phyloP scores from a whole-genome alignment of 1,284 basidiomycete species.

The Pterulicium gracile region DNA sequence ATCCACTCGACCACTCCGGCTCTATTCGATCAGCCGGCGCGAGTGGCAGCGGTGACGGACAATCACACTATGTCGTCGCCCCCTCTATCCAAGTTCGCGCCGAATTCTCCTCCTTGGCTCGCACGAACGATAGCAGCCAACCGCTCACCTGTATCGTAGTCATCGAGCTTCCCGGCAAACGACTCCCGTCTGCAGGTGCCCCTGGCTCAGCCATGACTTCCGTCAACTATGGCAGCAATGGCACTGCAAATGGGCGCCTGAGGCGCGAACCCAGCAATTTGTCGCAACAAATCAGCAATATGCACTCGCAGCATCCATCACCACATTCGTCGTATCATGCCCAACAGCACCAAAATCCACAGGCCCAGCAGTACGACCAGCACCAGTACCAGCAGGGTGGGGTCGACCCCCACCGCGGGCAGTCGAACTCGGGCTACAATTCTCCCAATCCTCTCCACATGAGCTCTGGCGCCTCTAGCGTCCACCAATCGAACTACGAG shows the following conservation, averaged over 20 bases:
- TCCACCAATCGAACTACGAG: constrained; percentile 1
- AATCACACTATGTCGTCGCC: constrained; percentile 64
- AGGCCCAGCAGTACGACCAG: not conserved
- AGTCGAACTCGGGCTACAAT: not conserved
- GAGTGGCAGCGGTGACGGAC: constrained; percentile 31
- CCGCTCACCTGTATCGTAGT: constrained; percentile 85
- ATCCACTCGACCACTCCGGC: constrained; percentile 56
- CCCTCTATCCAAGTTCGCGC: constrained; percentile 84
- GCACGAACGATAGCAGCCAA: constrained; percentile 61
- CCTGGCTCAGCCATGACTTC: constrained; percentile 51
- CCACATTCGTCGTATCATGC: no score
- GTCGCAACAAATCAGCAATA: constrained; percentile 12
- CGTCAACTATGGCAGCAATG: constrained; percentile 23
- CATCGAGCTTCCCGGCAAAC: constrained; percentile 76
- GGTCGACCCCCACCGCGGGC: no score
- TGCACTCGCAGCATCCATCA: not conserved
- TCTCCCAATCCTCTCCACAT: not conserved
- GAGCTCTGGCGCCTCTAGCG: not conserved
- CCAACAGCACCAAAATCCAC: no score
- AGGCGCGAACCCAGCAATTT: constrained; percentile 20
- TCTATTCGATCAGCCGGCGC: constrained; percentile 40
- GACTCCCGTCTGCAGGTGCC: constrained; percentile 15
- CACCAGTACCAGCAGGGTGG: not conserved
- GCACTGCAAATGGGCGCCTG: constrained; percentile 6
- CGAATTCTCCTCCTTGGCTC: constrained; percentile 75